Evolutionary conservation across 495 filamentous ascomycete species (phyloP), one percentile per base, ranked within the genome.

Genomic region (Xylaria grammica): DNA sequence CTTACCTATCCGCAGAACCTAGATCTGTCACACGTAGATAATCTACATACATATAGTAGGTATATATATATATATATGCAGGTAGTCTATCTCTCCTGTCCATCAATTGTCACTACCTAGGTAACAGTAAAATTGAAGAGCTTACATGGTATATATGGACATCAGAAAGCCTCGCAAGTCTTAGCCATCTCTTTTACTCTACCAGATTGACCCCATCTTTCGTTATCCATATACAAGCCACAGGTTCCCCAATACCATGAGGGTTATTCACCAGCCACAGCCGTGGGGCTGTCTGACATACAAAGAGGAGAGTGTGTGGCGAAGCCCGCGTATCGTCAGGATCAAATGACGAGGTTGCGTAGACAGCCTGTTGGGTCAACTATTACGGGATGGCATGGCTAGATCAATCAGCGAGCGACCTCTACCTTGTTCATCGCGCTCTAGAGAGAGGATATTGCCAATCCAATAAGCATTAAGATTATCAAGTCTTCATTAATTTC

Each of bases 231-330:
- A 26, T 1, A 10, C 27, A 48, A 38, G 38, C 44, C 45, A 40
- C 22, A 19, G n/a, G 8, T 4, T 38, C n/a, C n/a, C 22, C 13
- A 11, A 44, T 5, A 5, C 24, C 2, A 20, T 42, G 40, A 42
- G 40, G 15, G 15, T 24, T 1, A 26, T 13, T 40, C 38, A 40
- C 38, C 51, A 63, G 40, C 60, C 50, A 63, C 60, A 63, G 29
- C 8, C 40, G 30, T 48, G 42, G 27, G 38, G 24, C 26, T 13
- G 4, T 27, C 5, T 6, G 42, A 26, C 45, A 24, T 10, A 38
- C 9, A n/a, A 38, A 19, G 36, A 8, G 29, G 30, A 22, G n/a
- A 34, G 15, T 52, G 9, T 59, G 56, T 59, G 49, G 60, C 30
- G 50, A 40, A 52, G 60, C 51, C 26, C 7, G 29, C 48, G 40